A percentile compares a stretch with the other conserved stretches of the same genome.
Evolutionary conservation across 306 rosid species (phyloP).

Genomic region (Sechiopsis laciniata): DNA sequence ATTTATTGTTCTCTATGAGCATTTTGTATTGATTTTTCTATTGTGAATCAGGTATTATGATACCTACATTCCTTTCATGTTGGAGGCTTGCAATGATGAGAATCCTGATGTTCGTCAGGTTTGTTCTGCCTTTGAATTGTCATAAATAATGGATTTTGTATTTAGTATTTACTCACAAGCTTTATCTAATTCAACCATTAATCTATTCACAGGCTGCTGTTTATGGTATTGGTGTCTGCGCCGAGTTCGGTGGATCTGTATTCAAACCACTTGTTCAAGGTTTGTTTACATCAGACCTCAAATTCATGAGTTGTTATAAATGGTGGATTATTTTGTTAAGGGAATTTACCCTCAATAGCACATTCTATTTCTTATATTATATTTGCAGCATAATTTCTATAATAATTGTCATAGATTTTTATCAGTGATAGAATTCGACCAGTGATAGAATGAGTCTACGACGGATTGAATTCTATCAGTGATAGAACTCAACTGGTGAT

Average conservation of each 20-base stretch:
- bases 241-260: slow-evolving; percentile 85
- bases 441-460: too few relatives aligned
- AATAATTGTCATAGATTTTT: too few relatives aligned
- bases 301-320: neutral
- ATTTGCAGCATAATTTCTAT: too few relatives aligned
- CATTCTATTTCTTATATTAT: too few relatives aligned
- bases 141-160: neutral
- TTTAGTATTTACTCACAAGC: neutral
- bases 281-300: slow-evolving; percentile 28
- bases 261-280: slow-evolving; percentile 87
- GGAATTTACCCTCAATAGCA: too few relatives aligned
- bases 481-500: too few relatives aligned
- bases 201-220: slow-evolving; percentile 72
- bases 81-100: slow-evolving; percentile 97
- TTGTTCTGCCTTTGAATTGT: slow-evolving; percentile 22
- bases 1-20: neutral
- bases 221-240: slow-evolving; percentile 98
- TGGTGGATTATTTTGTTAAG: too few relatives aligned
- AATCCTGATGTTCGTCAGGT: slow-evolving; percentile 97
- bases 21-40: slow-evolving; percentile 4
- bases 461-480: too few relatives aligned
- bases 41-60: slow-evolving; percentile 75
- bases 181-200: neutral
- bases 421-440: too few relatives aligned
- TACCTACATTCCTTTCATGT: slow-evolving; percentile 79